Percentiles rank a stretch among this genome's conserved stretches.
phyloP scores from a whole-genome alignment of 192 early-diverging fungal species.

The Haplosporangium gracile region DNA sequence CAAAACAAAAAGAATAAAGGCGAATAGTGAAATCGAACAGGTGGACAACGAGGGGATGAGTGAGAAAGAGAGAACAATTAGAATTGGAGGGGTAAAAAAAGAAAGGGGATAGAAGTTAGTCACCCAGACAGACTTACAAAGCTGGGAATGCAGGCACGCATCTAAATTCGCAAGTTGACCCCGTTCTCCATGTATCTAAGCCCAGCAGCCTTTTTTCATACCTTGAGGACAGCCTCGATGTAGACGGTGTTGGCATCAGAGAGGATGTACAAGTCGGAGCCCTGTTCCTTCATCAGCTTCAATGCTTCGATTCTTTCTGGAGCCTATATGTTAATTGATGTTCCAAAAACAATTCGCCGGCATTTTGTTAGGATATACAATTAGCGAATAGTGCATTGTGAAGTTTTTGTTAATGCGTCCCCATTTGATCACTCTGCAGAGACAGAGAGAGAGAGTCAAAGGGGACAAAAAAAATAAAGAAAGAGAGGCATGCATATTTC shows the following conservation, averaged over 20 bases:
- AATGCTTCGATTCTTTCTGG: slow-evolving; percentile 63
- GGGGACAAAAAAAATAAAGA: background rate
- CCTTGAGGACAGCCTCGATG: slow-evolving; percentile 72
- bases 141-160: background rate
- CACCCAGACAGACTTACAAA: slow-evolving; percentile 63
- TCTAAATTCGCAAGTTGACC: background rate
- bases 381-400: background rate
- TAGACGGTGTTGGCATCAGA: slow-evolving; percentile 75
- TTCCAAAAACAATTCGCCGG: background rate
- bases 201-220: slow-evolving; percentile 16
- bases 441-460: background rate
- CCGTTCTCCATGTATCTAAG: background rate
- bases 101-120: slow-evolving; percentile 23
- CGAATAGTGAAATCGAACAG: background rate
- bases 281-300: slow-evolving; percentile 53
- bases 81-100: background rate
- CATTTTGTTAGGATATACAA: background rate
- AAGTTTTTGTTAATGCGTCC: background rate
- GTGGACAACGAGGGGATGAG: slow-evolving; percentile 58
- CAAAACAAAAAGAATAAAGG: background rate
- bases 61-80: slow-evolving; percentile 33
- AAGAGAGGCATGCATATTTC: background rate
- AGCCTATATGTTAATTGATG: slow-evolving; percentile 32
- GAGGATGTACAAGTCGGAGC: slow-evolving; percentile 66
- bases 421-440: background rate